These are phyloP conservation scores for Pseudogymnoascus sp. DNA, from an alignment of 2,329 filamentous ascomycete genomes.

Conservation along the genomic window DNA sequence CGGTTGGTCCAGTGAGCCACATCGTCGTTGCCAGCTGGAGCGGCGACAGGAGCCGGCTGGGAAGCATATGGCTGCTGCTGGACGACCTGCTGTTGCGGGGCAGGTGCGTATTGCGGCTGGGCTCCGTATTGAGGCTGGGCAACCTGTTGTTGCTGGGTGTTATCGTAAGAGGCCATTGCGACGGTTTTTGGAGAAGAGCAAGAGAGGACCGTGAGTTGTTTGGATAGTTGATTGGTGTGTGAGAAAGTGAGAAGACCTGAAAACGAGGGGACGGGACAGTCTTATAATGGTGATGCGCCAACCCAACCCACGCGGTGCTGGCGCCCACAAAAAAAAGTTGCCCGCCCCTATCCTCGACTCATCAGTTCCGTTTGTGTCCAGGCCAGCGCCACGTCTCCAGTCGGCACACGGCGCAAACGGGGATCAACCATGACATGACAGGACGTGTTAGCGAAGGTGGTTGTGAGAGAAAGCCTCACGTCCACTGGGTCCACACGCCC, in stretches of 20 bases:
- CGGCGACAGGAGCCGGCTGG: background rate
- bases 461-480: background rate
- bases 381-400: background rate
- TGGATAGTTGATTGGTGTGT: background rate
- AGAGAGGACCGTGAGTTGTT: background rate
- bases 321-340: background rate
- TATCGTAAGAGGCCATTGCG: background rate
- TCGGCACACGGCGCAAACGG: background rate
- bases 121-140: no score
- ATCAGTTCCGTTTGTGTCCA: background rate
- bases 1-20: conserved; percentile 12
- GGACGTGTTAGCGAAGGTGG: background rate
- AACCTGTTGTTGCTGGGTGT: background rate
- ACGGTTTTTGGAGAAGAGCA: background rate
- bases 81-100: conserved; percentile 3
- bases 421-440: conserved; percentile 3
- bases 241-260: background rate
- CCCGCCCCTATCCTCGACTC: conserved; percentile 4
- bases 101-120: background rate
- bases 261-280: background rate
- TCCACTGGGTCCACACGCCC: background rate
- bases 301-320: background rate
- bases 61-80: background rate
- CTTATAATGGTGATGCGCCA: background rate
- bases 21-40: conserved; percentile 7